phyloP scores from a whole-genome alignment of 495 filamentous ascomycete species.

The Penicillium diatomitis region DNA sequence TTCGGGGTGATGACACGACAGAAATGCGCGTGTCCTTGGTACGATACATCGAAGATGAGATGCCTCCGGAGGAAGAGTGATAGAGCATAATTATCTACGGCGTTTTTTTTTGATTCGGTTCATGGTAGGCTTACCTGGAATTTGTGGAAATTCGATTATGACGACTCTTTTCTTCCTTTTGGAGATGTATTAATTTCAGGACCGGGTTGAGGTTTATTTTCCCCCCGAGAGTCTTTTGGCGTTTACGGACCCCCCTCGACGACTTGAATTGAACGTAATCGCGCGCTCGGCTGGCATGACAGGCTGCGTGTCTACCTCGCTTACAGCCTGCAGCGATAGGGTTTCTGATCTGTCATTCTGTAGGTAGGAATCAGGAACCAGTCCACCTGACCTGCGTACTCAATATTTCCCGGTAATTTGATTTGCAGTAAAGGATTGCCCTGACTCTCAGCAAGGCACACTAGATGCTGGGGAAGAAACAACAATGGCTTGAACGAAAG shows the following conservation, averaged over 20 bases:
- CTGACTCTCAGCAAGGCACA: no score
- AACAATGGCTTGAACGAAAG: not conserved
- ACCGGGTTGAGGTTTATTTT: no score
- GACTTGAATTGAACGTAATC: not conserved
- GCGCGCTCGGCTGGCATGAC: not conserved
- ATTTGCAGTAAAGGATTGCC: no score
- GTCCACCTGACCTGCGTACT: not conserved
- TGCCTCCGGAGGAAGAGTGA: constrained; percentile 92
- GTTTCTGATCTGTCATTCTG: constrained; percentile 20
- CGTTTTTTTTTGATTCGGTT: constrained; percentile 2
- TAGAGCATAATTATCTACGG: constrained; percentile 5
- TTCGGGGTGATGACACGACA: constrained; percentile 89
- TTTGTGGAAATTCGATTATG: not conserved
- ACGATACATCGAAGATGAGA: constrained; percentile 93
- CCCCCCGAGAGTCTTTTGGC: no score
- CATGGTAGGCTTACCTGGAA: constrained; percentile 2
- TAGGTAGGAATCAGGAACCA: constrained; percentile 1
- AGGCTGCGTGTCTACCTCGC: constrained; percentile 1
- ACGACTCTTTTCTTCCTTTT: no score
- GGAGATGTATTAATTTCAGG: no score
- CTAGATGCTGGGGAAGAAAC: not conserved
- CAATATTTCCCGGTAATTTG: no score
- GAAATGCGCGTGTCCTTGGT: constrained; percentile 93
- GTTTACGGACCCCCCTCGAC: no score
- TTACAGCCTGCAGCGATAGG: constrained; percentile 10